A percentile compares a stretch with the other conserved stretches of the same genome.
These are phyloP conservation scores for Tetraselmis striata DNA, from an alignment of 139 green algal species.

Conservation along the genomic window DNA sequence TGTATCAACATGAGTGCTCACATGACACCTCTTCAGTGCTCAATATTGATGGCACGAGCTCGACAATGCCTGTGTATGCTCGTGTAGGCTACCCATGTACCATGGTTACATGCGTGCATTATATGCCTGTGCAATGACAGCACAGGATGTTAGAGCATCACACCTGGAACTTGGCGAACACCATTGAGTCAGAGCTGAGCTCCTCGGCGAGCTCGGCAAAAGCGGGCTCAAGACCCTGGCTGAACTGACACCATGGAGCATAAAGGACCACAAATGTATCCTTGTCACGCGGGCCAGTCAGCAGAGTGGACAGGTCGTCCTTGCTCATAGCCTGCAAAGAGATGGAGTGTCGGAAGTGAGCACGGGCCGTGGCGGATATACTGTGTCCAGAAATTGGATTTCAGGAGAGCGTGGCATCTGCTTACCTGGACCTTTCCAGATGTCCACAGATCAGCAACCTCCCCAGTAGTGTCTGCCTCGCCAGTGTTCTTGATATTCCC, in stretches of 20 bases:
- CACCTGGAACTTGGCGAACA: neutral
- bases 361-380: too few species aligned
- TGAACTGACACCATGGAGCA: constrained; percentile 94
- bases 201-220: neutral
- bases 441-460: constrained; percentile 16
- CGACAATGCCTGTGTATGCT: neutral
- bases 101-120: too few species aligned
- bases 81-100: neutral
- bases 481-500: constrained; percentile 66
- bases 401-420: too few species aligned
- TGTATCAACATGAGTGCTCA: too few species aligned
- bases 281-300: constrained; percentile 46
- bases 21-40: too few species aligned
- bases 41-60: too few species aligned
- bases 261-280: constrained; percentile 87
- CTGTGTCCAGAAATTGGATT: too few species aligned
- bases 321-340: constrained; percentile 51
- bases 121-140: too few species aligned
- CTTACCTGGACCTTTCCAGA: constrained; percentile 21
- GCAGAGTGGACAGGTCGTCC: constrained; percentile 48
- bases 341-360: neutral
- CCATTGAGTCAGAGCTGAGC: neutral
- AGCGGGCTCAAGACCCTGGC: constrained; percentile 41
- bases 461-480: constrained; percentile 23
- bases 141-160: too few species aligned